Evolutionary conservation across 2,329 filamentous ascomycete species (phyloP), one percentile per base, ranked within the genome.

Genomic region (Hirsutella rhossiliensis): DNA sequence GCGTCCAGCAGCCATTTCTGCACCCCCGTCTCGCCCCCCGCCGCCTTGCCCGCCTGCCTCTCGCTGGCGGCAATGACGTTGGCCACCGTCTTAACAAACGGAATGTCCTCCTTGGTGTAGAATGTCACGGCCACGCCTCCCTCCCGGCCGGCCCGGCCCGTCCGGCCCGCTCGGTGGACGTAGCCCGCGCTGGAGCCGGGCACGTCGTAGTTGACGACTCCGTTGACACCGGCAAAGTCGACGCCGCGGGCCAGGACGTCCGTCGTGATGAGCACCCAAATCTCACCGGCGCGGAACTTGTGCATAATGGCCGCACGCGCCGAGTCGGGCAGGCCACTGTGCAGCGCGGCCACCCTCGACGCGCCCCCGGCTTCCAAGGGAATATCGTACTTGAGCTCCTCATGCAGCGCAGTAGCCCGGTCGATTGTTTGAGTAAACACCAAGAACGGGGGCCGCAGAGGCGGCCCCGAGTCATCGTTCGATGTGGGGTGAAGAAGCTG

Each of bases 371-470:
- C 90, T 61, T 88, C 82, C 0, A 84, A 72, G 0, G 92, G 88
- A 39, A 98, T 95, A 59, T 98, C 92, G 65, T 95, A 98, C 48
- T 87, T 82, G 28, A 98, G 75, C 62, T 98, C 92, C 30, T 85
- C 81, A 60, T 94, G 82, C 2, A 98, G 74, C 5, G 92, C 88
- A 29, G 84, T 78, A 1, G 92, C 92, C 53, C 92, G 80, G 43
- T 89, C 83, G 45, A 98, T 95, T 1, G 90, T 96, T 65, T 98
- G 92, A 0, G 90, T 92, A 62, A 98, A 98, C 47, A 98, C 83
- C 6, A 98, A 73, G 65, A 96, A 95, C 0, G 92, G 92, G 0
- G 92, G 87, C 1, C 86, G 80, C 39, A 97, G 69, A 7, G 71
- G 68, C 27, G 78, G 72, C 11, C 76, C 73, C 0, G 79, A 72